Evolutionary conservation across 2,329 filamentous ascomycete species (phyloP), one percentile per base, ranked within the genome.

Genomic region (Neopestalotiopsis rosae): DNA sequence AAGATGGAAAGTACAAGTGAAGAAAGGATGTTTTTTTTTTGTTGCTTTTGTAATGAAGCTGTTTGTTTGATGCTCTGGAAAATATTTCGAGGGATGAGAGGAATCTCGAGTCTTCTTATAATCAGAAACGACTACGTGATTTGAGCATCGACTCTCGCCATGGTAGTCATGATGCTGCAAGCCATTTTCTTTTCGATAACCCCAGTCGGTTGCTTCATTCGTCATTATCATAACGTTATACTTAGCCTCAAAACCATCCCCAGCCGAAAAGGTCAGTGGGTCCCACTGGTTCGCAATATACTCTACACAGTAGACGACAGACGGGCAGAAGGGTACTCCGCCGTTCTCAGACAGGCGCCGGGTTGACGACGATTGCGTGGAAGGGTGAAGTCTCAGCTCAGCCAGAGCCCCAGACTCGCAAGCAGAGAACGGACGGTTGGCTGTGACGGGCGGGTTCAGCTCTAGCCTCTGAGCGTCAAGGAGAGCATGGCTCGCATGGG

Each of bases 171-270:
- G 30, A 40, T 62, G 59, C n/a, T 17, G 59, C 45, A 52, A 52
- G 45, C 45, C 17, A 52, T 6, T 38, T 38, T 38, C 17, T 52
- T 20, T 62, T 34, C 10, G 13, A 62, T 12, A 20, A 40, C 32
- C 59, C 59, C 13, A 34, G 59, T 20, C 32, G 34, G 14, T 62
- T 62, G 57, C 59, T 34, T 20, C 59, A 62, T 62, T 62, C 59
- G 59, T 40, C 28, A 62, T 62, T 62, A 34, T 42, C 59, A 62
- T 62, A 62, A 62, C 59, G 59, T 62, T 62, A 62, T 62, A 62
- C 59, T 40, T 34, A 34, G n/a, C n/a, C 28, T 62, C 28, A 62
- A 34, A 34, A 20, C 30, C 30, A 28, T 52, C 45, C 28, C n/a
- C 59, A 40, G 59, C 10, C n/a, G 30, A n/a, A 28, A 28, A 20